Evolutionary conservation across 768 basidiomycete genomes (phyloP), one percentile per base, ranked within the genome.

Genomic region (Suillus cothurnatus): DNA sequence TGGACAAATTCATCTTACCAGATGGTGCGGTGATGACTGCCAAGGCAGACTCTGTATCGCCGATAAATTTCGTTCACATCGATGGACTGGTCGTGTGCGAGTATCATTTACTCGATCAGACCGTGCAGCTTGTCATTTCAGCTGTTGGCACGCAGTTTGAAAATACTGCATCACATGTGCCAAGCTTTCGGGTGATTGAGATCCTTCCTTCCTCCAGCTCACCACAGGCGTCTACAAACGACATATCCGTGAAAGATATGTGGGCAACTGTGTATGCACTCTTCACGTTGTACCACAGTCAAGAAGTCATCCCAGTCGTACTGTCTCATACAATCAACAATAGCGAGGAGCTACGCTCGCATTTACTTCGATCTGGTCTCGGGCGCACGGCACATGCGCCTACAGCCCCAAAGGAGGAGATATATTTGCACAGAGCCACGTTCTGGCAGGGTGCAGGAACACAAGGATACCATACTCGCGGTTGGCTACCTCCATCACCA

Each of bases 381-480:
- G 71, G 71, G 11, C 66, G 71, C 26, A 61, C 47, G 11, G 68
- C 70, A 5, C 67, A 39, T 50, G 70, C 67, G 61, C 62, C 68
- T 14, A 70, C 70, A 58, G 62, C 59, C 23, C 56, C 66, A 7
- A 61, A 69, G 15, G 68, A 72, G 14, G 72, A 76, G 19, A 64
- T 81, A 53, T 81, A 81, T 70, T 75, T 85, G 61, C 75, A 75
- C 12, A 75, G 82, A 32, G 72, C 78, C 0, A 71, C 81, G 0
- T 85, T 85, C 71, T 85, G 84, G 84, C 84, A 84, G 66, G 84
- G 79, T 6, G 84, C 82, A 1, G 84, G 83, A 15, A 80, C 78
- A 6, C 72, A 61, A 2, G 71, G 71, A 8, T 71, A 69, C 17
- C 79, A 81, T 61, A 12, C 64, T 1, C 68, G 69, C 28, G 73